Evolutionary conservation across 306 rosid species (phyloP).

Genomic region (Prunus dulcis): DNA sequence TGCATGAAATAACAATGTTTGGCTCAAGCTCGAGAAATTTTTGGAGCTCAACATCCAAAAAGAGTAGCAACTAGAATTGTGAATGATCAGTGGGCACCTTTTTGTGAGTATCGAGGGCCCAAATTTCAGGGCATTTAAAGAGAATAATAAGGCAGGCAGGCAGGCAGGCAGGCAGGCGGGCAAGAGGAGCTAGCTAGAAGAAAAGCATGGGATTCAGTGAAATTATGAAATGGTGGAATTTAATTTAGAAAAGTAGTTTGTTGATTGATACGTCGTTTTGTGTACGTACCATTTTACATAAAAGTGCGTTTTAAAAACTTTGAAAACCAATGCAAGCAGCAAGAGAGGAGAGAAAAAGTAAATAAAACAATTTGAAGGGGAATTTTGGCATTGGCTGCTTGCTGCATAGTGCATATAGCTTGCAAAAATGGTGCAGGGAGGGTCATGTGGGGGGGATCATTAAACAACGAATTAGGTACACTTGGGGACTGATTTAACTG

Average conservation of each 20-base stretch:
- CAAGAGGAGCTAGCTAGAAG: conserved; percentile 1
- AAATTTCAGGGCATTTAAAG: conserved; percentile 27
- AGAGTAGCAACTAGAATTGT: background rate
- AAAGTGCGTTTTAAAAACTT: conserved; percentile 39
- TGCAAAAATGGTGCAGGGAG: conserved; percentile 39
- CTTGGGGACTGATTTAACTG: conserved; percentile 53
- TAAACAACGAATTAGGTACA: conserved; percentile 48
- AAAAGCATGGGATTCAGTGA: conserved; percentile 63
- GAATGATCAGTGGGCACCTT: background rate
- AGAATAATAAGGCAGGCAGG: conserved; percentile 11
- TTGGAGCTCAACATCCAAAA: background rate
- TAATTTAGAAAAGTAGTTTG: conserved; percentile 6
- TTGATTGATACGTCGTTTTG: conserved; percentile 33
- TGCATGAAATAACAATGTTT: too few relatives aligned
- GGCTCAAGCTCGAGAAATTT: too few relatives aligned
- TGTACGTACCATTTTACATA: conserved; percentile 42
- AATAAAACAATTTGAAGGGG: background rate
- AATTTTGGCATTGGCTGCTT: background rate
- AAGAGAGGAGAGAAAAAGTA: background rate
- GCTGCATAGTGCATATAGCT: background rate
- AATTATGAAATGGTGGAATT: background rate
- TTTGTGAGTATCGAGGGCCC: conserved; percentile 21
- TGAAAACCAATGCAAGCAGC: conserved; percentile 33
- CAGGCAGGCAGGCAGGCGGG: background rate
- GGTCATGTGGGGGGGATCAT: conserved; percentile 49